These are phyloP conservation scores for Drechslerella dactyloides DNA, from an alignment of 2,329 filamentous ascomycete species.

Conservation along the genomic window DNA sequence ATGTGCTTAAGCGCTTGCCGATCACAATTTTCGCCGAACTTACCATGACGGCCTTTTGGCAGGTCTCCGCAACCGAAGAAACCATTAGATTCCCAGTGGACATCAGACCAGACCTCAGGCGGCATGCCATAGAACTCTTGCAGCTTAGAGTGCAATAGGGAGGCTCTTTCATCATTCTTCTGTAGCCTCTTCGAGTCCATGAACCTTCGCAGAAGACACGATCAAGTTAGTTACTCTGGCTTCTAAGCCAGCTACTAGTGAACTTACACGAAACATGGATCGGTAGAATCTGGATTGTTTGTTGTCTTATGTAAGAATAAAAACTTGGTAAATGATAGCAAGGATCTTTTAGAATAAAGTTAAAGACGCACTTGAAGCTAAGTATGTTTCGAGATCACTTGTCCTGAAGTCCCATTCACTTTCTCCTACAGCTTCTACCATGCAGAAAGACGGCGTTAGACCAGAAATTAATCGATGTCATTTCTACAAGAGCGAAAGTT, in stretches of 20 bases:
- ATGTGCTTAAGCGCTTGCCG: neutral
- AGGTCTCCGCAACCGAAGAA: conserved; percentile 35
- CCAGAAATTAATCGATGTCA: neutral
- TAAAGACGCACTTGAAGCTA: no score
- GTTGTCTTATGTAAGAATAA: no score
- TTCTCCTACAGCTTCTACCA: no score
- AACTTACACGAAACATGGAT: no score
- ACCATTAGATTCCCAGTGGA: conserved; percentile 45
- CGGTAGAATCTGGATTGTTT: no score
- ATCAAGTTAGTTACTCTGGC: no score
- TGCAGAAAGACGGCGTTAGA: no score
- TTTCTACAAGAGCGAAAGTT: neutral
- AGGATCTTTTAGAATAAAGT: no score
- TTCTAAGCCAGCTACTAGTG: no score
- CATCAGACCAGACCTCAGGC: conserved; percentile 29
- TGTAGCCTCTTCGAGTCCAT: conserved; percentile 13
- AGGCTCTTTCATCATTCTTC: conserved; percentile 13
- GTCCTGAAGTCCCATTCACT: no score
- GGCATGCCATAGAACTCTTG: conserved; percentile 33
- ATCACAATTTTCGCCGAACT: neutral
- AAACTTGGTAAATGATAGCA: no score
- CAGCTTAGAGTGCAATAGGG: conserved; percentile 10
- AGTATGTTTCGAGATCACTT: no score
- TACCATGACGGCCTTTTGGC: conserved; percentile 26
- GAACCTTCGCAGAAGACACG: conserved; percentile 18